A percentile compares a stretch with the other conserved stretches of the same genome.
These are phyloP conservation scores for Zangia roseola DNA, from an alignment of 768 basidiomycete species.

Conservation along the genomic window DNA sequence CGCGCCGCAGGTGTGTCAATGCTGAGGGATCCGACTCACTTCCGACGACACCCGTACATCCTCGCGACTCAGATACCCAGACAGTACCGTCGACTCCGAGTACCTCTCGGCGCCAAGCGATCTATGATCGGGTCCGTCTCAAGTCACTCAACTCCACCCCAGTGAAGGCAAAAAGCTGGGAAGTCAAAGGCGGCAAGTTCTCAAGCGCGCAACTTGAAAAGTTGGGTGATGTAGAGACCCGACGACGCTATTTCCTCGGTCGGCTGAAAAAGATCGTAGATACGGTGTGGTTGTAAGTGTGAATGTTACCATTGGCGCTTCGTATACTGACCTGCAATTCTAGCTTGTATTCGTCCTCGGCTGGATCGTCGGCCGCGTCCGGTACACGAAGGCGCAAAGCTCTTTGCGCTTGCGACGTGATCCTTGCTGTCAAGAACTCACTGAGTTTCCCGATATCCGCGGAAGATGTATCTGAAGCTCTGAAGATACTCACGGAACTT, in stretches of 20 bases:
- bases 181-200: constrained; percentile 44
- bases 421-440: constrained; percentile 70
- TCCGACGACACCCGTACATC: constrained; percentile 68
- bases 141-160: constrained; percentile 68
- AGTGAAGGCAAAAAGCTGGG: constrained; percentile 48
- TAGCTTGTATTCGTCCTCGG: constrained; percentile 72
- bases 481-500: constrained; percentile 60
- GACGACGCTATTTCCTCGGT: constrained; percentile 72
- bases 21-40: constrained; percentile 37
- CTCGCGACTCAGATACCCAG: constrained; percentile 50
- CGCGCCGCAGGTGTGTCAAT: constrained; percentile 48
- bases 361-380: constrained; percentile 49
- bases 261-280: no score
- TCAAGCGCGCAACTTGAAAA: constrained; percentile 67
- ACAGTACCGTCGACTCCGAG: constrained; percentile 69
- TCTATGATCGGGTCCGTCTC: constrained; percentile 79
- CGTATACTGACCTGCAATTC: background rate
- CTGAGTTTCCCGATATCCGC: constrained; percentile 82
- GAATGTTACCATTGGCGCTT: background rate
- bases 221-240: constrained; percentile 74
- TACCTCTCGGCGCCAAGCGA: constrained; percentile 72
- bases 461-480: no score
- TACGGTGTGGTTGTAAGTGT: constrained; percentile 82
- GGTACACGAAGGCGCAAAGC: constrained; percentile 68
- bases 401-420: constrained; percentile 66